A percentile compares a stretch with the other conserved stretches of the same genome.
phyloP scores from a whole-genome alignment of 2,329 filamentous ascomycete species.

The Trichophyton mentagrophytes region DNA sequence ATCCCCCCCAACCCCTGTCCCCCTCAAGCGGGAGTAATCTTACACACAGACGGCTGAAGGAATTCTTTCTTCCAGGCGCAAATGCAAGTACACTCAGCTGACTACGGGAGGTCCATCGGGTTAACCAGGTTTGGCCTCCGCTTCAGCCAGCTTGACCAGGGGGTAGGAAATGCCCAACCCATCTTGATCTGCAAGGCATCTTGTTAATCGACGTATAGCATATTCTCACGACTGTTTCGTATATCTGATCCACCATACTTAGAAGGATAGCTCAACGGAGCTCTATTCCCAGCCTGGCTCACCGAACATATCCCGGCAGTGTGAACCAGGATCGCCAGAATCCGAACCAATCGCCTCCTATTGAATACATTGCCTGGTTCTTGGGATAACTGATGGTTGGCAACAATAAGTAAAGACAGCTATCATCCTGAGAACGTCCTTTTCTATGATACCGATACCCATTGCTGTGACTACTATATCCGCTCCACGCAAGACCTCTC shows the following conservation, averaged over 20 bases:
- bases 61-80: neutral
- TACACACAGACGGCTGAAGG: neutral
- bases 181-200: too few species aligned
- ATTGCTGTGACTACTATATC: neutral
- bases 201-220: too few species aligned
- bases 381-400: too few species aligned
- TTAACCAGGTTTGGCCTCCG: neutral
- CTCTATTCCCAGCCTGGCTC: neutral
- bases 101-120: neutral
- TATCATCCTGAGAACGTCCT: neutral
- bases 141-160: neutral
- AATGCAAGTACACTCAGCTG: neutral
- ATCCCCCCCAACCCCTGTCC: too few species aligned
- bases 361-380: neutral
- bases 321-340: neutral
- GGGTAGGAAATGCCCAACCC: neutral
- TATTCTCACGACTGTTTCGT: too few species aligned
- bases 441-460: neutral
- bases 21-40: neutral
- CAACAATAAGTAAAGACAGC: too few species aligned
- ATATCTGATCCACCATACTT: neutral
- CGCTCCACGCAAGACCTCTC: neutral
- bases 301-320: neutral
- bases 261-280: neutral
- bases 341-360: neutral